A percentile compares a stretch with the other conserved stretches of the same genome.
phyloP scores from a whole-genome alignment of 768 basidiomycete species.

The Mycena galericulata region DNA sequence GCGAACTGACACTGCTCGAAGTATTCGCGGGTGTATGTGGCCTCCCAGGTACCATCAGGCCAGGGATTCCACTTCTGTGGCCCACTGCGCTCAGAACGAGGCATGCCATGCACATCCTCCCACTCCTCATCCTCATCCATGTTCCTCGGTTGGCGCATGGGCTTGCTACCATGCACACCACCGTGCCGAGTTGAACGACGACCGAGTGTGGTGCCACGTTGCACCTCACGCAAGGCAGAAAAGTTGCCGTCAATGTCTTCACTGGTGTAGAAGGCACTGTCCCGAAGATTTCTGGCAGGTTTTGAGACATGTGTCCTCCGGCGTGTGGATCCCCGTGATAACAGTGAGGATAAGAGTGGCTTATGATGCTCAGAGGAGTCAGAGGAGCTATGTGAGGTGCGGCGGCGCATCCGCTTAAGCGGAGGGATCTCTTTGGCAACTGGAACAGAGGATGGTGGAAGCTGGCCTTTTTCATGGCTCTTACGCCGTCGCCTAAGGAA shows the following conservation, averaged over 20 bases:
- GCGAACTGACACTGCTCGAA: constrained; percentile 23
- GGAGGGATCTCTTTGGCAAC: background rate
- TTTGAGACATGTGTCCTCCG: background rate
- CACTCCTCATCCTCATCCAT: background rate
- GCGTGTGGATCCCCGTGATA: background rate
- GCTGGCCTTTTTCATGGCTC: background rate
- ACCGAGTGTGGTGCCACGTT: background rate
- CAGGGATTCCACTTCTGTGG: constrained; percentile 36
- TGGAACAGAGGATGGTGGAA: background rate
- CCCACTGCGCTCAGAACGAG: background rate
- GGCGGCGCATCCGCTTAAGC: constrained; percentile 1
- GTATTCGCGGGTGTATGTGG: constrained; percentile 24
- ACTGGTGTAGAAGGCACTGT: constrained; percentile 3
- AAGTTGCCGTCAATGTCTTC: background rate
- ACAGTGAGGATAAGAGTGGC: background rate
- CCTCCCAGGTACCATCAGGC: constrained; percentile 37
- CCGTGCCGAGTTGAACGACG: background rate
- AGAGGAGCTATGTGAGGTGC: background rate
- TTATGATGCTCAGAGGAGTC: background rate
- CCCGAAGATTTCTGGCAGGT: background rate
- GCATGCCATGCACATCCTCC: background rate
- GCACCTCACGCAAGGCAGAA: background rate
- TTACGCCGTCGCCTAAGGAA: background rate
- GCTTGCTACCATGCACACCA: background rate
- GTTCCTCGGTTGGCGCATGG: background rate